These are phyloP conservation scores for Lactarius sanguifluus DNA, from an alignment of 768 basidiomycete species.

Conservation along the genomic window DNA sequence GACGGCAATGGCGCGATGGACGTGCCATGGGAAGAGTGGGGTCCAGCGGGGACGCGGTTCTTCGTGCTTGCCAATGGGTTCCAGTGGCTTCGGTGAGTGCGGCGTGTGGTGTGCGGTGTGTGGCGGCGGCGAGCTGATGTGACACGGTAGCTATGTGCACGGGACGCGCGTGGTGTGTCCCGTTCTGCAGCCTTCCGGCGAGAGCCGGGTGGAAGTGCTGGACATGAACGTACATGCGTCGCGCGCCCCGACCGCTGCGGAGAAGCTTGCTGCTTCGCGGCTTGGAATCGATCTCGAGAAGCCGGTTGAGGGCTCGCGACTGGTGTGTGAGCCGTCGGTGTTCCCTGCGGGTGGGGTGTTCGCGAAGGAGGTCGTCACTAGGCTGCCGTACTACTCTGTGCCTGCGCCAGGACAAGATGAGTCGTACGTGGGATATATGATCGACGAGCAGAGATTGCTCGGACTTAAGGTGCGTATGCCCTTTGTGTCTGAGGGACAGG, in stretches of 20 bases:
- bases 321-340: slow-evolving; percentile 14
- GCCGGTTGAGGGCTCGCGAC: slow-evolving; percentile 1
- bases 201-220: slow-evolving; percentile 31
- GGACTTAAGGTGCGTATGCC: slow-evolving; percentile 37
- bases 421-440: slow-evolving; percentile 40
- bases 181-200: slow-evolving; percentile 17
- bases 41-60: slow-evolving; percentile 38
- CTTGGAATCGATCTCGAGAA: slow-evolving; percentile 8
- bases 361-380: slow-evolving; percentile 32
- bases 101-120: neutral
- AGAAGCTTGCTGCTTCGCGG: slow-evolving; percentile 12
- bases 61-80: slow-evolving; percentile 35
- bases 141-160: slow-evolving; percentile 37
- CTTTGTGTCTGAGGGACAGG: neutral
- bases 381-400: slow-evolving; percentile 34
- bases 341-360: slow-evolving; percentile 32
- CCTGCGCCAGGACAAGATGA: slow-evolving; percentile 16
- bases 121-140: neutral
- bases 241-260: slow-evolving; percentile 14
- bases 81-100: slow-evolving; percentile 39
- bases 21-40: slow-evolving; percentile 44
- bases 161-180: slow-evolving; percentile 41
- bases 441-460: slow-evolving; percentile 42
- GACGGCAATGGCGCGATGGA: slow-evolving; percentile 13
- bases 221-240: slow-evolving; percentile 36